A percentile compares a stretch with the other conserved stretches of the same genome.
Conservation (phyloP, 768 basidiomycete genomes). For the Termitomyces heimii region DNA sequence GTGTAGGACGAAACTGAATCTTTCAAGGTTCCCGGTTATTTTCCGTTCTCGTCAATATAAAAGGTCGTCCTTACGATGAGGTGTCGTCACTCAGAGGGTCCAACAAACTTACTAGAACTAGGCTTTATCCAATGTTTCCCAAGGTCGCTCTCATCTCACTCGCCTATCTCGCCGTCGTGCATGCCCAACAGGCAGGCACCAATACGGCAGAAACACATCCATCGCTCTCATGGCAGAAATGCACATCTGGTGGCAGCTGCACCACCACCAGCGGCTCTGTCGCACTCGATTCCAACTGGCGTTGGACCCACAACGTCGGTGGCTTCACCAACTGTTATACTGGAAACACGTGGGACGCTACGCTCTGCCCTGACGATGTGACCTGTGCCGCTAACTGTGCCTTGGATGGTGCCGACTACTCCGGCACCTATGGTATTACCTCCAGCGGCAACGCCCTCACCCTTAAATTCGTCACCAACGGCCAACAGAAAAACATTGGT, state of each 20-base stretch:
- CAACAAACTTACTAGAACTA: background rate
- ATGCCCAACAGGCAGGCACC: slow-evolving; percentile 43
- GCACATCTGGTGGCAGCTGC: slow-evolving; percentile 42
- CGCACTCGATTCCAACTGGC: slow-evolving; percentile 54
- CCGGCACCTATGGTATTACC: slow-evolving; percentile 46
- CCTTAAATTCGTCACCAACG: slow-evolving; percentile 42
- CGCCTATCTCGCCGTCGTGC: slow-evolving; percentile 35
- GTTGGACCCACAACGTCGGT: slow-evolving; percentile 39
- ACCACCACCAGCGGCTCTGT: slow-evolving; percentile 29
- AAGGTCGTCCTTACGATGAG: background rate
- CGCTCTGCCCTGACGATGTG: slow-evolving; percentile 39
- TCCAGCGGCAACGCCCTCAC: slow-evolving; percentile 42
- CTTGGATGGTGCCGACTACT: slow-evolving; percentile 41
- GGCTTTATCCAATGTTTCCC: slow-evolving; percentile 26
- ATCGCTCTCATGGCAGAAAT: slow-evolving; percentile 38
- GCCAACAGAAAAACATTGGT: slow-evolving; percentile 31
- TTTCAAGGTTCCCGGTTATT: slow-evolving; percentile 1
- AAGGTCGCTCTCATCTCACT: slow-evolving; percentile 32
- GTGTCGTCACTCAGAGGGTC: background rate
- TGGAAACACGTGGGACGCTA: slow-evolving; percentile 47
- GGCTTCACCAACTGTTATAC: slow-evolving; percentile 45
- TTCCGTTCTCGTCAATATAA: slow-evolving; percentile 2
- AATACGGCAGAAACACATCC: slow-evolving; percentile 39
- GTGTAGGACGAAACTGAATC: background rate
- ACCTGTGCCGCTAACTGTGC: slow-evolving; percentile 25